Base-by-base conservation (phyloP, 2,329 filamentous ascomycete genomes). In the Aspergillus awamori region DNA sequence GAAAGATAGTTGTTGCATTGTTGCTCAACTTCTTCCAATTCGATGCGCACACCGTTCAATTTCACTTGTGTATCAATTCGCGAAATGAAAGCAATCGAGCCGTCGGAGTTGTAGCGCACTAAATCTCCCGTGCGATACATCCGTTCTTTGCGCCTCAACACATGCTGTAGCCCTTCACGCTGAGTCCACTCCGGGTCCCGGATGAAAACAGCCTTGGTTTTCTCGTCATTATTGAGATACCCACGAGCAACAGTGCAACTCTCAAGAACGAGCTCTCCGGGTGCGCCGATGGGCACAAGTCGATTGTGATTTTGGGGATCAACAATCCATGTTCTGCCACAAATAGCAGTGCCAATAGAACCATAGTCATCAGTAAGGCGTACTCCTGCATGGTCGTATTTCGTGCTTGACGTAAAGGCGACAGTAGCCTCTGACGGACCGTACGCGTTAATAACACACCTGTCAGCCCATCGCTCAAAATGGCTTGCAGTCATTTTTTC, bases 181-280 rank as follows among this genome's bases (percentile, higher is more conserved):
- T 65, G 62, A 39, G 62, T 66, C 77, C 76, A 79, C 0, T 56
- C 43, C 6, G 76, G 76, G 45, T 74, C 62, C 1, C 71, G 58
- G 52, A 78, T 72, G 33, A 79, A 79, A 0, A 68, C 69, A 4
- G 71, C 67, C 24, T 67, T 69, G 2, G 76, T 79, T 52, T 75
- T 77, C 38, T 68, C 59, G 24, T 66, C 67, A 39, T 77, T 70
- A 15, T 74, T 73, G 38, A 82, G 68, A 58, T 83, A 83, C 5
- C 77, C 82, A 13, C 74, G 74, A 1, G 74, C 80, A 11, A 83
- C 72, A 20, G 77, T 78, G 26, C 78, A 78, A 3, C 81, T 80
- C 65, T 82, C 79, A 1, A 84, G 61, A 0, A 82, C 66, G 55
- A 84, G 63, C 63, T 84, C 82, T 13, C 82, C 82, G 8, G 81